Evolutionary conservation across 257 asterid species (phyloP).

Genomic region (Dorcoceras hygrometricum): DNA sequence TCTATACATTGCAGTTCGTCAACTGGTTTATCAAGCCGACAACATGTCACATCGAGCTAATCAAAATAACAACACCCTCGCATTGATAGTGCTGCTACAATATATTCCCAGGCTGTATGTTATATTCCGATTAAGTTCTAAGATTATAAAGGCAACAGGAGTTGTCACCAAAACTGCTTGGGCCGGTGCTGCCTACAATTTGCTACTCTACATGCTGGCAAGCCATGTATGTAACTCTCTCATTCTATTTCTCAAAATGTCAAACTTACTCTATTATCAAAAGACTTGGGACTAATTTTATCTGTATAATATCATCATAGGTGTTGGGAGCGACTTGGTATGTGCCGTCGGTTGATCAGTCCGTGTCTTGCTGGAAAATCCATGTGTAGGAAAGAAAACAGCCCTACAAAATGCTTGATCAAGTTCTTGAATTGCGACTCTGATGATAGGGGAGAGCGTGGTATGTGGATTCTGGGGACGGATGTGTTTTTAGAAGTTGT

Average conservation of each 20-base stretch:
- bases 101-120: conserved; percentile 87
- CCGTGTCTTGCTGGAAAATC: conserved; percentile 90
- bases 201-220: conserved; percentile 86
- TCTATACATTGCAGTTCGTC: conserved; percentile 43
- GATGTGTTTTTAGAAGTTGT: conserved; percentile 63
- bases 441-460: conserved; percentile 24
- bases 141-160: conserved; percentile 94
- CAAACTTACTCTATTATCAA: background rate
- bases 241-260: background rate
- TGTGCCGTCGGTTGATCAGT: conserved; percentile 78
- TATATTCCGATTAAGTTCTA: conserved; percentile 87
- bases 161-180: conserved; percentile 97
- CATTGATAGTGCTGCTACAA: conserved; percentile 79
- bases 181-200: conserved; percentile 99
- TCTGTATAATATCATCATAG: conserved; percentile 28
- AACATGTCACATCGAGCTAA: conserved; percentile 52
- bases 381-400: conserved; percentile 55
- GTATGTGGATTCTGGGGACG: conserved; percentile 57
- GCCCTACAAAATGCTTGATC: conserved; percentile 50
- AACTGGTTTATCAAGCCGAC: conserved; percentile 93
- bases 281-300: background rate
- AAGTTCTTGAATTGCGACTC: conserved; percentile 56
- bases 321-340: conserved; percentile 97
- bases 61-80: conserved; percentile 84
- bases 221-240: conserved; percentile 74